Percentiles rank a stretch among this genome's conserved stretches.
Conservation (phyloP, 1,139 yeast genomes). For the Wickerhamomyces sp. region DNA sequence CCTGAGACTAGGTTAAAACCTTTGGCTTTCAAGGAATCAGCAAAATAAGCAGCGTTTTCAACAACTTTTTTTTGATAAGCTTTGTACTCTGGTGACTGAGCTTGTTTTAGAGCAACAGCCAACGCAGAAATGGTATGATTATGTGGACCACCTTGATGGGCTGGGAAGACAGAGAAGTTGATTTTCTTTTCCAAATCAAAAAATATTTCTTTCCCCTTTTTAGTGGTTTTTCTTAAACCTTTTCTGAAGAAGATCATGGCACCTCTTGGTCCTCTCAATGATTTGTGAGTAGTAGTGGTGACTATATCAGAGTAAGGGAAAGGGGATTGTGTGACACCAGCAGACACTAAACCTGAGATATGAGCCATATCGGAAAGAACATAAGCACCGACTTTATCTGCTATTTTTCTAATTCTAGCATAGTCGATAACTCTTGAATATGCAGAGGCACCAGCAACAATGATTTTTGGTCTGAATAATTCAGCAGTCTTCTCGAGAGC, state of each 20-base stretch:
- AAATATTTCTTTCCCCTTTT: slow-evolving; percentile 81
- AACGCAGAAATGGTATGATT: slow-evolving; percentile 95
- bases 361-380: slow-evolving; percentile 95
- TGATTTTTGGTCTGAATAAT: slow-evolving; percentile 87
- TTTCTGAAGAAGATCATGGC: slow-evolving; percentile 97
- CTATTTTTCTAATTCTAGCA: slow-evolving; percentile 81
- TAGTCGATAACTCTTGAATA: slow-evolving; percentile 90
- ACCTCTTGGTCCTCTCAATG: slow-evolving; percentile 98
- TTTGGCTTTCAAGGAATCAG: slow-evolving; percentile 55
- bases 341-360: slow-evolving; percentile 90
- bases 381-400: slow-evolving; percentile 91
- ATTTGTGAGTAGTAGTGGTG: slow-evolving; percentile 96
- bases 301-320: slow-evolving; percentile 94
- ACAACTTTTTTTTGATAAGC: slow-evolving; percentile 81
- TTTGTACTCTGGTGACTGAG: slow-evolving; percentile 77
- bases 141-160: slow-evolving; percentile 99
- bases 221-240: slow-evolving; percentile 76
- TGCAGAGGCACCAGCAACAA: slow-evolving; percentile 96
- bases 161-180: slow-evolving; percentile 96
- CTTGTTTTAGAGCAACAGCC: slow-evolving; percentile 92
- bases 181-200: slow-evolving; percentile 87
- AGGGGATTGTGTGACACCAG: slow-evolving; percentile 89
- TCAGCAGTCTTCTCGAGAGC: slow-evolving; percentile 77
- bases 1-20: slow-evolving; percentile 82
- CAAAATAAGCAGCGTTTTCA: slow-evolving; percentile 74